Base-by-base conservation (phyloP, 2,329 filamentous ascomycete species). In the Alternaria arbusti region DNA sequence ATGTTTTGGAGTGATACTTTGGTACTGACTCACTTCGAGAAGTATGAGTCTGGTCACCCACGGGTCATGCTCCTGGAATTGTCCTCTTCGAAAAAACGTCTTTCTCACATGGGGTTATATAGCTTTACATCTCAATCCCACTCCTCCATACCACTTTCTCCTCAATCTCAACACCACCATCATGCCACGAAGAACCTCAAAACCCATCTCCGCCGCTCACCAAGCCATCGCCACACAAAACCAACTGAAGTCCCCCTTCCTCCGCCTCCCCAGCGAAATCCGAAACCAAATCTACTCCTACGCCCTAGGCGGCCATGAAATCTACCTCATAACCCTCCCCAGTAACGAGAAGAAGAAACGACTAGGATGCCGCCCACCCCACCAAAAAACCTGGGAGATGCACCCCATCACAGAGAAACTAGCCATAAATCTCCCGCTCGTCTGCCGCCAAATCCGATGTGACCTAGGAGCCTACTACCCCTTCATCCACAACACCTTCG, bases 311-410 rank as follows among this genome's bases (percentile, higher is more conserved):
- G 51, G 15, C 15, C 20, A 54, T 32, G 51, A 44, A 10, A 54
- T 54, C 13, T 54, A 54, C 15, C 20, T 36, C 28, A n/a, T 40
- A 40, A 36, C 32, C 32, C 32, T n/a, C n/a, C 32, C 32, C n/a
- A 10, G 3, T 6, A 10, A 20, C n/a, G 5, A 17, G 0, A 28
- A 20, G 13, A n/a, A 12, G 17, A 28, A 1, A 8, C n/a, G 17
- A 17, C 15, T 36, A 36, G 32, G 47, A 20, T n/a, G 47, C n/a
- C 47, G 47, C 6, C 11, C 47, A 11, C 12, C 11, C 3, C 23
- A 17, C n/a, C 47, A 28, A 30, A 15, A 50, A 30, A 12, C 11
- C 5, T 50, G 25, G 25, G 28, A 20, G 13, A 25, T 50, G 23
- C 26, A 50, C 2, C 47, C 47, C 47, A 8, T 50, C 25, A 4